phyloP scores from a whole-genome alignment of 2,329 filamentous ascomycete genomes.

The Myrmaecium sp. region DNA sequence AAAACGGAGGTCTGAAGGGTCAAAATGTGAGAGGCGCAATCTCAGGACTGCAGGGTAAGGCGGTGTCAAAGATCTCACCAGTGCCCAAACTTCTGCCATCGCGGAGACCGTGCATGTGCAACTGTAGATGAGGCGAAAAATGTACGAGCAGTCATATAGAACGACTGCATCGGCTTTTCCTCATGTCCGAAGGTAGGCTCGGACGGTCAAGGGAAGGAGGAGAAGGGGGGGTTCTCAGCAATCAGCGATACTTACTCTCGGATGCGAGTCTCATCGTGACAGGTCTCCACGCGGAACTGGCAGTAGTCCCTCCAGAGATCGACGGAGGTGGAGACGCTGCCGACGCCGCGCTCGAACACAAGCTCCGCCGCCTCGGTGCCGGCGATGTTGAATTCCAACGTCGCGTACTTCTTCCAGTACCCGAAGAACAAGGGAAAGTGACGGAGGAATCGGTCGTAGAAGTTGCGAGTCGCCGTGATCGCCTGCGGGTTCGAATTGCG shows the following conservation, averaged over 20 bases:
- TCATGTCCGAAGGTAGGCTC: no score
- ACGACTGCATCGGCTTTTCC: no score
- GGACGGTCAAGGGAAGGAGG: constrained; percentile 44
- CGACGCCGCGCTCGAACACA: constrained; percentile 92
- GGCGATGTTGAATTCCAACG: constrained; percentile 90
- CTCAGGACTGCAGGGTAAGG: no score
- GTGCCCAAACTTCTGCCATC: no score
- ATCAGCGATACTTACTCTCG: constrained; percentile 98
- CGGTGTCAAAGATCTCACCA: no score
- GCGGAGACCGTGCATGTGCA: no score
- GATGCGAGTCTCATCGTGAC: constrained; percentile 83
- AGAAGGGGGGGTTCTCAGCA: constrained; percentile 41
- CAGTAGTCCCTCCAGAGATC: constrained; percentile 97
- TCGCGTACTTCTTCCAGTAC: constrained; percentile 99
- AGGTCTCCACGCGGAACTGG: constrained; percentile 93
- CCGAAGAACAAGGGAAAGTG: constrained; percentile 94
- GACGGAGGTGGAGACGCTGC: constrained; percentile 82
- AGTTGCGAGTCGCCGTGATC: constrained; percentile 68
- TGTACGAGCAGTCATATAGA: no score
- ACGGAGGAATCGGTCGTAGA: constrained; percentile 81
- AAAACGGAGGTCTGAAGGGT: constrained; percentile 3
- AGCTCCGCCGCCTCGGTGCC: constrained; percentile 95
- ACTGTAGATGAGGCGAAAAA: no score
- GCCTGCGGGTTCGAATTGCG: constrained; percentile 92
- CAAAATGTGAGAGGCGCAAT: no score